phyloP scores from a whole-genome alignment of 2,329 filamentous ascomycete genomes.

The Talaromyces rugulosus region DNA sequence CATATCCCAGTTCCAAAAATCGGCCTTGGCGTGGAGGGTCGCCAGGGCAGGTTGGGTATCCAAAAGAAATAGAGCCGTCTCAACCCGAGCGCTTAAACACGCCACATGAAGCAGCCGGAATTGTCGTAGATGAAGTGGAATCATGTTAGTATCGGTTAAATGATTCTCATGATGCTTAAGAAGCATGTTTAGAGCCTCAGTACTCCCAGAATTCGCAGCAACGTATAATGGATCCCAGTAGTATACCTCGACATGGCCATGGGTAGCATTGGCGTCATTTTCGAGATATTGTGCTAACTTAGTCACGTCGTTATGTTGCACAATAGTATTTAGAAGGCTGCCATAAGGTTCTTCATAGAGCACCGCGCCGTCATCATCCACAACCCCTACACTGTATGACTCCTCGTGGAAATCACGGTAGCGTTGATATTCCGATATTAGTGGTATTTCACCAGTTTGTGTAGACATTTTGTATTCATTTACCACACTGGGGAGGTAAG shows the following conservation, averaged over 20 bases:
- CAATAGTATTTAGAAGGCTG: slow-evolving; percentile 1
- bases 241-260: slow-evolving; percentile 1
- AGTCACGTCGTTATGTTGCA: background rate
- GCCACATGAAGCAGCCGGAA: no score
- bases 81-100: no score
- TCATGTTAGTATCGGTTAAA: no score
- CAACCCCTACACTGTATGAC: background rate
- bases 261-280: background rate
- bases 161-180: background rate
- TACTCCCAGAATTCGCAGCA: slow-evolving; percentile 7
- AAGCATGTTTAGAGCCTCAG: slow-evolving; percentile 8
- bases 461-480: background rate
- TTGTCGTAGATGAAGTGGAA: no score
- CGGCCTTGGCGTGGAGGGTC: no score
- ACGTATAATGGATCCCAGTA: slow-evolving; percentile 9
- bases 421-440: background rate
- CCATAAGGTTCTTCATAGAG: slow-evolving; percentile 8
- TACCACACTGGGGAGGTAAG: background rate
- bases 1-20: no score
- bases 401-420: background rate
- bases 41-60: no score
- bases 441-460: background rate
- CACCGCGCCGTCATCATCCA: slow-evolving; percentile 3
- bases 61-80: no score
- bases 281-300: slow-evolving; percentile 4